These are phyloP conservation scores for Pholiota microspora DNA, from an alignment of 768 basidiomycete genomes.

Conservation along the genomic window DNA sequence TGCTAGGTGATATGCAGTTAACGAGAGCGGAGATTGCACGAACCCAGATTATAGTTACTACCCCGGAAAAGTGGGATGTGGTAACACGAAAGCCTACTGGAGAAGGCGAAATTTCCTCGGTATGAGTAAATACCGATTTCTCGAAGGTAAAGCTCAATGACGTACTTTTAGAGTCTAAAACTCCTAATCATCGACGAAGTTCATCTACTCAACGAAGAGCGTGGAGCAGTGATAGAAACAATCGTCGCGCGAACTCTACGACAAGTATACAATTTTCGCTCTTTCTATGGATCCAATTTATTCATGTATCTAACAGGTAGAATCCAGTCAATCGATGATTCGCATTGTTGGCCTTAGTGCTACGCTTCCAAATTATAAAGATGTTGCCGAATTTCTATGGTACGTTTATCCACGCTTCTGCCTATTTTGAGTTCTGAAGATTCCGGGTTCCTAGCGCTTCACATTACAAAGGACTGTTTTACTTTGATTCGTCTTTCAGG, in stretches of 20 bases:
- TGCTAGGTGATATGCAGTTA: conserved; percentile 89
- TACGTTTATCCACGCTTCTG: conserved; percentile 27
- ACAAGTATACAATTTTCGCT: conserved; percentile 47
- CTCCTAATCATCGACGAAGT: conserved; percentile 97
- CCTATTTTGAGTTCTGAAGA: neutral
- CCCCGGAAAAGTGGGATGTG: conserved; percentile 99
- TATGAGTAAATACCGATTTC: conserved; percentile 32
- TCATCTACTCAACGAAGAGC: conserved; percentile 94
- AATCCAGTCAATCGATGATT: conserved; percentile 94
- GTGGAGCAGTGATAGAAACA: conserved; percentile 97
- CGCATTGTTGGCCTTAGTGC: conserved; percentile 96
- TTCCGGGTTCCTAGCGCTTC: conserved; percentile 63
- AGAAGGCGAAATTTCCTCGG: conserved; percentile 94
- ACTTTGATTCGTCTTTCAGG: conserved; percentile 96
- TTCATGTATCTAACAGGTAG: conserved; percentile 55
- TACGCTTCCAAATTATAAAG: conserved; percentile 94
- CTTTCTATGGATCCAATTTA: neutral
- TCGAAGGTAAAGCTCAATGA: neutral
- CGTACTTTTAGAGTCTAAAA: conserved; percentile 68
- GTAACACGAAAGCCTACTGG: conserved; percentile 96
- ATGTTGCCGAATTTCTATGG: conserved; percentile 95
- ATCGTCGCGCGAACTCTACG: conserved; percentile 95
- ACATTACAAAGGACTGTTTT: conserved; percentile 84
- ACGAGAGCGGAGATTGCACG: conserved; percentile 90
- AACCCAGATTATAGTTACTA: conserved; percentile 98